These are phyloP conservation scores for Tilletia caries DNA, from an alignment of 1,284 basidiomycete genomes.

Conservation along the genomic window DNA sequence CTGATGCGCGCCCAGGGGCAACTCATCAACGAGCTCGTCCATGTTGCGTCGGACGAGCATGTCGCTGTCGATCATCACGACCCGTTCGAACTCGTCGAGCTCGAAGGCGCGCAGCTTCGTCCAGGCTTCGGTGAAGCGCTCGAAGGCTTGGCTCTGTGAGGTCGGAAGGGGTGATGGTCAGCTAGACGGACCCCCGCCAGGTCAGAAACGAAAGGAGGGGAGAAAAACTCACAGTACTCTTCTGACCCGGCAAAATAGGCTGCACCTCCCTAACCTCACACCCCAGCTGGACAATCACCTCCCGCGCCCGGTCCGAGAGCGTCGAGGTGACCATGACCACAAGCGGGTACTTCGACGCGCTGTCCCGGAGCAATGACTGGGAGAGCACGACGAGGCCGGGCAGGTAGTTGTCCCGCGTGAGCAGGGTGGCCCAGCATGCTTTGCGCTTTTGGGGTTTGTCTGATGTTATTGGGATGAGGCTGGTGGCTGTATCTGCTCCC, in stretches of 20 bases:
- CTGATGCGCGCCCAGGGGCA: conserved; percentile 58
- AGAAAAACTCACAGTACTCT: conserved; percentile 16
- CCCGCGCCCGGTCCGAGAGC: conserved; percentile 23
- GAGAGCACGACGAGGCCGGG: conserved; percentile 42
- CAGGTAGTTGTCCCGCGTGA: conserved; percentile 41
- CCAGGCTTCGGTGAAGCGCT: conserved; percentile 48
- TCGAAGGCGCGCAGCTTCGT: conserved; percentile 50
- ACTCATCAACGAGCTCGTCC: conserved; percentile 76
- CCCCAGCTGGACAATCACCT: conserved; percentile 28
- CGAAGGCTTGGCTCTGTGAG: conserved; percentile 22
- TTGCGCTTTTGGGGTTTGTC: not conserved
- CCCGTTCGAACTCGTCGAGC: conserved; percentile 60
- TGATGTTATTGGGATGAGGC: too few species aligned
- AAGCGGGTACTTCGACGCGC: conserved; percentile 32
- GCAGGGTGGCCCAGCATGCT: conserved; percentile 40
- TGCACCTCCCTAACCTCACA: conserved; percentile 30
- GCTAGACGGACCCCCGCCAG: too few species aligned
- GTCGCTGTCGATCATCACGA: conserved; percentile 83
- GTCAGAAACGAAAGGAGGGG: not conserved
- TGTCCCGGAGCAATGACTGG: conserved; percentile 30
- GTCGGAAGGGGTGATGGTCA: too few species aligned
- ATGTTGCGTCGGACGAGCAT: conserved; percentile 84
- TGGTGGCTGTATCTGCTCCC: too few species aligned
- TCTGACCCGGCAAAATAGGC: conserved; percentile 24
- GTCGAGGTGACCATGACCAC: conserved; percentile 39